Evolutionary conservation across 2,329 filamentous ascomycete genomes (phyloP).

Genomic region (Periconia sp.): DNA sequence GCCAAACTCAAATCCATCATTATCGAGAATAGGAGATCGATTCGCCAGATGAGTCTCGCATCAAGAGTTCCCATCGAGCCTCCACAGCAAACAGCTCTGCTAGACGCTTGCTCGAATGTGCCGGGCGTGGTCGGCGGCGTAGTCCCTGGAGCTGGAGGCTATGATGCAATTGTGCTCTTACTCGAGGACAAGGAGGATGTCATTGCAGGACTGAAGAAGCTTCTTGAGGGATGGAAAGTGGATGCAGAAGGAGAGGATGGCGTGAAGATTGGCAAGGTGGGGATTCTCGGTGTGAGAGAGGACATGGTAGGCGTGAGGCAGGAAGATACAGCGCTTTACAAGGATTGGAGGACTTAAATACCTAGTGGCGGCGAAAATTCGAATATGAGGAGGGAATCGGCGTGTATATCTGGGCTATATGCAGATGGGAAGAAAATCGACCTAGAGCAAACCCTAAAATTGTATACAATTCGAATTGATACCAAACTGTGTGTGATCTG

Average conservation of each 20-base stretch:
- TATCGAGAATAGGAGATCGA: slow-evolving; percentile 61
- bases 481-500: too few relatives aligned
- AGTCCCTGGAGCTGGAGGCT: slow-evolving; percentile 92
- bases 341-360: slow-evolving; percentile 46
- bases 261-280: slow-evolving; percentile 65
- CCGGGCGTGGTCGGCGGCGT: slow-evolving; percentile 88
- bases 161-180: slow-evolving; percentile 84
- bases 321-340: slow-evolving; percentile 50
- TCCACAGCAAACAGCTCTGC: slow-evolving; percentile 77
- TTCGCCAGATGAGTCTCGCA: slow-evolving; percentile 76
- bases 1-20: slow-evolving; percentile 60
- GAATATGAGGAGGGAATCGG: too few relatives aligned
- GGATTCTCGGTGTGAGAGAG: slow-evolving; percentile 71
- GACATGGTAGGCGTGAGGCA: slow-evolving; percentile 70
- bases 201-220: slow-evolving; percentile 62
- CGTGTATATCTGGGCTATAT: slow-evolving; percentile 16
- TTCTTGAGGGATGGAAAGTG: slow-evolving; percentile 70
- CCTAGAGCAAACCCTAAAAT: too few relatives aligned
- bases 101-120: slow-evolving; percentile 75
- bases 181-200: slow-evolving; percentile 75
- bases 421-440: too few relatives aligned
- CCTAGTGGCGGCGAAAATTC: too few relatives aligned
- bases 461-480: too few relatives aligned
- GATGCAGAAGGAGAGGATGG: slow-evolving; percentile 40
- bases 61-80: slow-evolving; percentile 91